These are phyloP conservation scores for Bipolaris oryzae DNA, from an alignment of 2,329 filamentous ascomycete species.

Conservation along the genomic window DNA sequence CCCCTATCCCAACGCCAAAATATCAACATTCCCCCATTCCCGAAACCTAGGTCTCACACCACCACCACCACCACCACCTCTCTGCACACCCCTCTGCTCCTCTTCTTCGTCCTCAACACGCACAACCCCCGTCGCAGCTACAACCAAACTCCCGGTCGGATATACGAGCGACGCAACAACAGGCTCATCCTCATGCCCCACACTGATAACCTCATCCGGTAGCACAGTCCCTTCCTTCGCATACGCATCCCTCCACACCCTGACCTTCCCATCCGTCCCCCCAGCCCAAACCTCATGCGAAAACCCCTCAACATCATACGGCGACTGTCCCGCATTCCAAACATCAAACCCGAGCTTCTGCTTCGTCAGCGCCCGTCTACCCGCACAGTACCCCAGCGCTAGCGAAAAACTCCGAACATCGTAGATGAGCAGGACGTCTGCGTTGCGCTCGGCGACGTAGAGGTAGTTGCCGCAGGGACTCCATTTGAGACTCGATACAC, in stretches of 20 bases:
- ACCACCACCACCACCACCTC: slow-evolving; percentile 25
- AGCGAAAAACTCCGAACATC: slow-evolving; percentile 63
- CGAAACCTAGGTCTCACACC: slow-evolving; percentile 15
- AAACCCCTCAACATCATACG: slow-evolving; percentile 17
- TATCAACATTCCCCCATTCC: slow-evolving; percentile 35
- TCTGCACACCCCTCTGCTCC: not conserved
- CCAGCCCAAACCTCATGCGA: slow-evolving; percentile 65
- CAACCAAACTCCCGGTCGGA: slow-evolving; percentile 27
- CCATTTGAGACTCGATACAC: slow-evolving; percentile 64
- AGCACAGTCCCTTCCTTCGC: slow-evolving; percentile 37
- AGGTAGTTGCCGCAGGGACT: slow-evolving; percentile 64
- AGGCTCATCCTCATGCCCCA: slow-evolving; percentile 20
- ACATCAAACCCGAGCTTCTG: slow-evolving; percentile 65
- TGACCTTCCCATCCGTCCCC: slow-evolving; percentile 61
- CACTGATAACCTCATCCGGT: slow-evolving; percentile 44
- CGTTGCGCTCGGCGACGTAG: slow-evolving; percentile 63
- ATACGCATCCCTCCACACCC: slow-evolving; percentile 48
- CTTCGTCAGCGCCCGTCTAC: slow-evolving; percentile 55
- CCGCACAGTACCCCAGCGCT: slow-evolving; percentile 57
- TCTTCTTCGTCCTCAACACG: not conserved
- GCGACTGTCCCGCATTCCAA: slow-evolving; percentile 37
- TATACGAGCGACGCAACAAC: slow-evolving; percentile 36
- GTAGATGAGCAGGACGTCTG: slow-evolving; percentile 62
- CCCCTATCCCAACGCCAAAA: slow-evolving; percentile 26
- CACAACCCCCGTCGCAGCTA: slow-evolving; percentile 31